Evolutionary conservation across 768 basidiomycete genomes (phyloP), one percentile per base, ranked within the genome.

Genomic region (Russula olivacea): DNA sequence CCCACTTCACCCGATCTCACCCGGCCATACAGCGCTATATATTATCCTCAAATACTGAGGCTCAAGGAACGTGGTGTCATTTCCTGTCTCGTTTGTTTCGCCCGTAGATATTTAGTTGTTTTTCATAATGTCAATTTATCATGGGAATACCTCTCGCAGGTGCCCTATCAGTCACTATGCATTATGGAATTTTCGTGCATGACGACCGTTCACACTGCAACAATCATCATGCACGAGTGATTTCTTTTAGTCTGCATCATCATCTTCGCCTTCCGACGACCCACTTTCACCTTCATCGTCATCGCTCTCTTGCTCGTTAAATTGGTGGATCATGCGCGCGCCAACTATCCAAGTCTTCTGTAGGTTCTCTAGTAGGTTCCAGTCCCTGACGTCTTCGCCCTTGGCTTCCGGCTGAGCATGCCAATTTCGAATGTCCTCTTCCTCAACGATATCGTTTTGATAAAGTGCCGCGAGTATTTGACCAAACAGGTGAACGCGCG

Each of bases 371-470:
- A 73, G 71, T 41, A 77, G 69, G 23, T 69, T 65, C 4, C 76
- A 77, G 14, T 74, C 64, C 56, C 77, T 78, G 25, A 77, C 66
- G 9, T 77, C 81, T 56, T 77, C 77, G 36, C 81, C 89, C 70
- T 78, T 80, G 32, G 85, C 83, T 53, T 71, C 75, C 25, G 82
- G 80, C 55, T 76, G 78, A 58, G 72, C 76, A 73, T 94, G 87
- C 96, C 96, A 99, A 54, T 76, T 79, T n/a, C 91, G 84, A 67
- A 98, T 88, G 66, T 93, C 88, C 55, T 92, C 89, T 69, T 94
- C 93, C 54, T 91, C 90, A 2, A 97, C 86, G 50, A 97, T 82
- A 72, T 99, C 96, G n/a, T 81, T 80, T 71, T 96, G 90, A 73
- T 98, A 99, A 15, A 94, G 77, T 3, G 87, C 87, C 34, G 88